Evolutionary conservation across 2,329 filamentous ascomycete genomes (phyloP).

Genomic region (Thermothelomyces thermophilus): DNA sequence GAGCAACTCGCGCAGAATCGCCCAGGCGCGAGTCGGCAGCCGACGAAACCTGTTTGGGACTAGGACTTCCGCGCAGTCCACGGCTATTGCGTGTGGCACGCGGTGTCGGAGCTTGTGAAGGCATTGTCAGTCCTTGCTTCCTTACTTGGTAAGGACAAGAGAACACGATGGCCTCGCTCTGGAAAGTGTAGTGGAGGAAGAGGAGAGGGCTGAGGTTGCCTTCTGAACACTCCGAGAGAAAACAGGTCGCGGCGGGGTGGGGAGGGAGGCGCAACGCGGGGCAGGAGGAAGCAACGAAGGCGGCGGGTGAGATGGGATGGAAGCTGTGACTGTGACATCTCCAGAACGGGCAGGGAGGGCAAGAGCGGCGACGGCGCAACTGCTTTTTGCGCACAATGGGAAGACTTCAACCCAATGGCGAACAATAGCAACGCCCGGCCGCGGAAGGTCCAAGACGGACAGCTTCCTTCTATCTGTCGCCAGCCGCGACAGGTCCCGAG

Average conservation of each 20-base stretch:
- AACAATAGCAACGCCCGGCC: neutral
- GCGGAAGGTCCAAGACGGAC: neutral
- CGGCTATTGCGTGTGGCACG: slow-evolving; percentile 24
- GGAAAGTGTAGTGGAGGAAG: neutral
- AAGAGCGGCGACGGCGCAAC: neutral
- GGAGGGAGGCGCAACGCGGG: neutral
- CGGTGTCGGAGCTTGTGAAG: slow-evolving; percentile 18
- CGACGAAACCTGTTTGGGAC: neutral
- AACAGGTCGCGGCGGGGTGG: neutral
- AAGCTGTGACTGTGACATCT: neutral
- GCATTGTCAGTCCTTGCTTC: slow-evolving; percentile 19
- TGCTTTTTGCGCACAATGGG: slow-evolving; percentile 1
- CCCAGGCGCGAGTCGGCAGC: neutral
- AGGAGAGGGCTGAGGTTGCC: neutral
- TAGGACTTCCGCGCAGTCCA: slow-evolving; percentile 15
- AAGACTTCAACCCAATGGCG: slow-evolving; percentile 3
- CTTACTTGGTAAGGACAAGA: neutral
- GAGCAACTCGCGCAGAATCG: slow-evolving; percentile 8
- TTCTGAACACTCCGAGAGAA: neutral
- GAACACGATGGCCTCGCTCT: neutral
- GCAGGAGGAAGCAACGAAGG: neutral
- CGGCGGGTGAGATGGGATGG: neutral
- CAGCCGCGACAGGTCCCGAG: neutral
- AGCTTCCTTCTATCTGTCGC: slow-evolving; percentile 5
- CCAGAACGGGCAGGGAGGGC: neutral